Evolutionary conservation across 2,329 filamentous ascomycete species (phyloP).

Genomic region (Penicillium hesseltinei): DNA sequence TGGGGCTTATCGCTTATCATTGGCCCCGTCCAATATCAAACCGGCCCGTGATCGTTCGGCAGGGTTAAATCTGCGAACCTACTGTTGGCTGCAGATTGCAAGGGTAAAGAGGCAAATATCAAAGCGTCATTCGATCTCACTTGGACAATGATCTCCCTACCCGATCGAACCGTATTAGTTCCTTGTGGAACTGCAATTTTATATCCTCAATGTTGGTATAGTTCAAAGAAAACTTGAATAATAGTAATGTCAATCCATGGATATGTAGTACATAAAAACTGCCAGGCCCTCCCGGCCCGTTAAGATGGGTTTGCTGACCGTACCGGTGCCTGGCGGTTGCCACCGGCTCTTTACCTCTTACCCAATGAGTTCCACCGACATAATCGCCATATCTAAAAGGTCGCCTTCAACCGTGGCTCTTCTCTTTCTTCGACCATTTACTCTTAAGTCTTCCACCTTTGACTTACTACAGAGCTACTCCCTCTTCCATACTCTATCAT

Average conservation of each 20-base stretch:
- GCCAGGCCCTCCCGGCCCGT: constrained; percentile 7
- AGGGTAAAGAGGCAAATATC: neutral
- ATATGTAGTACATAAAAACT: neutral
- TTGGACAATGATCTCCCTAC: neutral
- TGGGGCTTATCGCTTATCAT: constrained; percentile 5
- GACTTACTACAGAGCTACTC: neutral
- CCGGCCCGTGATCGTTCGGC: constrained; percentile 11
- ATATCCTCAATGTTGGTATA: neutral
- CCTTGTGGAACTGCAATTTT: neutral
- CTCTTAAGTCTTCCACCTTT: neutral
- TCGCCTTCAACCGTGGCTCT: constrained; percentile 10
- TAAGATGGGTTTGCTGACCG: constrained; percentile 14
- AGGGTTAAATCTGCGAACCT: neutral
- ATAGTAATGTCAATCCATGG: neutral
- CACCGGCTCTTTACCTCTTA: constrained; percentile 20
- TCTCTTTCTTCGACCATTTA: neutral
- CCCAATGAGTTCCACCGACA: constrained; percentile 1
- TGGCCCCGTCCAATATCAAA: constrained; percentile 9
- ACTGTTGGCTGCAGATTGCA: neutral
- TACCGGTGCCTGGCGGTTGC: constrained; percentile 27
- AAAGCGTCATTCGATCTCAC: neutral
- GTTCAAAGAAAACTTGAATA: neutral
- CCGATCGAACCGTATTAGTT: neutral
- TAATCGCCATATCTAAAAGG: constrained; percentile 8
- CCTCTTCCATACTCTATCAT: neutral